Evolutionary conservation across 1,284 basidiomycete genomes (phyloP), one percentile per base, ranked within the genome.

Genomic region (Austroboletus novae-zelandiae): DNA sequence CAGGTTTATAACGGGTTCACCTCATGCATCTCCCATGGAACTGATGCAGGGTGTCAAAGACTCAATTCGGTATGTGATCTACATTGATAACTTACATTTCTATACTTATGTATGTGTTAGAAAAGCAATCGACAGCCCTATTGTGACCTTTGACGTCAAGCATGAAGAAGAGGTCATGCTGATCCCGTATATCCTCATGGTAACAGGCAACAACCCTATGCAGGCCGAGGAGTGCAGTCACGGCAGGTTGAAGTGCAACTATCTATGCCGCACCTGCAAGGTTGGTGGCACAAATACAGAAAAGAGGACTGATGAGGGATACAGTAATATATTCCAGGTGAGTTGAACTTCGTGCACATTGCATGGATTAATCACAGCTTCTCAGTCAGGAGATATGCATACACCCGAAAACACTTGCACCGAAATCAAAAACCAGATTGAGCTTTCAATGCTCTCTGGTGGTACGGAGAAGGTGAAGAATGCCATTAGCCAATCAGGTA

Each of bases 131-230:
- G 5, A 23, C 20, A 23, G 20, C 20, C 20, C 25, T 6, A 27
- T 27, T 27, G 8, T 27, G 1, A 55, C 56, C 2, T 69, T 55
- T 37, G 64, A 69, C 27, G 42, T 40, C 27, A 53, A 54, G 31
- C 3, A 48, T 20, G 0, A 59, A 4, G 37, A 61, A 30, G 51
- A 67, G 11, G 55, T 70, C 9, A 56, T 66, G 29, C 40, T 69
- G 0, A 46, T 61, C 0, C 66, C 58, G 0, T 71, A 60, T 14
- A 30, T 42, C 0, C 48, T 70, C 0, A 55, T 70, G 27, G 34
- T 62, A 0, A 31, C 60, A 0, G 61, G 67, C 4, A 60, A 73
- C 50, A 73, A 73, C 45, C 70, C 65, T 0, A 71, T 72, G 69
- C 70, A 72, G 30, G 64, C 64, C 0, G 65, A 72, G 41, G 55